Evolutionary conservation across 1,284 basidiomycete genomes (phyloP).

Genomic region (Athelia sp.): DNA sequence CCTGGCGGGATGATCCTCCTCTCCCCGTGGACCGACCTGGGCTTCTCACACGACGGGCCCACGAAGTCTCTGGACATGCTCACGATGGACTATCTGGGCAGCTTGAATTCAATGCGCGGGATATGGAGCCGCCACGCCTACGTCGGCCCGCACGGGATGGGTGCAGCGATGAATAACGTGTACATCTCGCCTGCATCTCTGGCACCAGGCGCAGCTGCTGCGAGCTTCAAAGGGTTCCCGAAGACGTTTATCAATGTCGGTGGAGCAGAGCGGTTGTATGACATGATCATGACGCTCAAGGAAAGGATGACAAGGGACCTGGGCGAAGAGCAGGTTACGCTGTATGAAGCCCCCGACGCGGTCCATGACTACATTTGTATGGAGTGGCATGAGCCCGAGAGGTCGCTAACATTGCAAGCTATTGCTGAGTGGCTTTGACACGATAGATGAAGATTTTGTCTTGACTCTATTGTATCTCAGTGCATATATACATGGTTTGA

Average conservation of each 20-base stretch:
- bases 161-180: constrained; percentile 14
- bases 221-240: constrained; percentile 22
- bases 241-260: constrained; percentile 16
- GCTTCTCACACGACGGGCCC: constrained; percentile 6
- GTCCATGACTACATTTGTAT: constrained; percentile 16
- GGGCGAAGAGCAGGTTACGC: constrained; percentile 15
- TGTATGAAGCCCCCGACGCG: constrained; percentile 16
- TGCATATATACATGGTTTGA: no score
- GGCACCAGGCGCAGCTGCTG: constrained; percentile 9
- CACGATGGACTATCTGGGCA: constrained; percentile 11
- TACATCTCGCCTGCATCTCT: constrained; percentile 15
- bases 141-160: constrained; percentile 6
- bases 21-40: constrained; percentile 29
- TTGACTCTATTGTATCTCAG: no score
- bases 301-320: constrained; percentile 20
- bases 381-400: constrained; percentile 15
- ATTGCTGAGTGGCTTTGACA: constrained; percentile 9
- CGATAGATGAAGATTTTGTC: no score
- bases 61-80: constrained; percentile 6
- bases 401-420: constrained; percentile 9
- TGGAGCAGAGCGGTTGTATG: constrained; percentile 20
- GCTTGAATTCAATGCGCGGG: constrained; percentile 4
- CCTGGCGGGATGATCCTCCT: constrained; percentile 27
- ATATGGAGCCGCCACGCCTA: constrained; percentile 14
- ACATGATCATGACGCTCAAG: constrained; percentile 20